Conservation (phyloP, 2,329 filamentous ascomycete genomes). For the Pseudocercospora macadamiae region DNA sequence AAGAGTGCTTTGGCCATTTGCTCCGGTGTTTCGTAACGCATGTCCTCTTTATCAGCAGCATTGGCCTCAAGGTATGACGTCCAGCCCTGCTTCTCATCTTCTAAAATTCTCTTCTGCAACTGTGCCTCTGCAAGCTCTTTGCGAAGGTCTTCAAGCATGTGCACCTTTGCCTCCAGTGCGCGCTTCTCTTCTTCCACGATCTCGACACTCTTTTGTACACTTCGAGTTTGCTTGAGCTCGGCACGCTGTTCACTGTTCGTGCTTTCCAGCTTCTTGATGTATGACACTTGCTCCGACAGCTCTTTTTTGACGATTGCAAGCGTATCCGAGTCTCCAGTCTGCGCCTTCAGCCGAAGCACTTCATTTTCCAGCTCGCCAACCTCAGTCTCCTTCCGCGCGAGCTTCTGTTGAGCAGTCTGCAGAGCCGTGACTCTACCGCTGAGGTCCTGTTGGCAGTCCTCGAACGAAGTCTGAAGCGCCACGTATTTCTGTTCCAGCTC, state of each 20-base stretch:
- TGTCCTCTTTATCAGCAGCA: conserved; percentile 59
- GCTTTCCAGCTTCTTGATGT: conserved; percentile 81
- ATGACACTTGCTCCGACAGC: conserved; percentile 86
- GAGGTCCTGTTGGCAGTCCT: conserved; percentile 64
- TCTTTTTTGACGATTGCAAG: conserved; percentile 84
- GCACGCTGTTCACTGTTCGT: conserved; percentile 76
- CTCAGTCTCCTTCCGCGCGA: conserved; percentile 70
- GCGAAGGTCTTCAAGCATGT: conserved; percentile 73
- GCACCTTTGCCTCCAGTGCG: conserved; percentile 74
- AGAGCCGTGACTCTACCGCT: conserved; percentile 60
- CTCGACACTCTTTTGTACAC: conserved; percentile 83
- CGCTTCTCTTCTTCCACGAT: conserved; percentile 95
- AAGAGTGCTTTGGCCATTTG: conserved; percentile 82
- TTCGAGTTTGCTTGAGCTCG: conserved; percentile 81
- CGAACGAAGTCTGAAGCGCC: conserved; percentile 55
- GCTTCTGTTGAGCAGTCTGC: conserved; percentile 65
- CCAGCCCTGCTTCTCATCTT: conserved; percentile 88
- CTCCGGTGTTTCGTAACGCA: conserved; percentile 86
- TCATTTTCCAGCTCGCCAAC: conserved; percentile 79
- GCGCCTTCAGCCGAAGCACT: conserved; percentile 79
- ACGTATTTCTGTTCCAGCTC: conserved; percentile 65
- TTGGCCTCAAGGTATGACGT: conserved; percentile 78
- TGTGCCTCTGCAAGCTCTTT: conserved; percentile 77
- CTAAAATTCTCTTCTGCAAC: conserved; percentile 80
- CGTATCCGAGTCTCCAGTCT: conserved; percentile 83